Base-by-base conservation (phyloP, 345 rosid species). In the Salix caprea region DNA sequence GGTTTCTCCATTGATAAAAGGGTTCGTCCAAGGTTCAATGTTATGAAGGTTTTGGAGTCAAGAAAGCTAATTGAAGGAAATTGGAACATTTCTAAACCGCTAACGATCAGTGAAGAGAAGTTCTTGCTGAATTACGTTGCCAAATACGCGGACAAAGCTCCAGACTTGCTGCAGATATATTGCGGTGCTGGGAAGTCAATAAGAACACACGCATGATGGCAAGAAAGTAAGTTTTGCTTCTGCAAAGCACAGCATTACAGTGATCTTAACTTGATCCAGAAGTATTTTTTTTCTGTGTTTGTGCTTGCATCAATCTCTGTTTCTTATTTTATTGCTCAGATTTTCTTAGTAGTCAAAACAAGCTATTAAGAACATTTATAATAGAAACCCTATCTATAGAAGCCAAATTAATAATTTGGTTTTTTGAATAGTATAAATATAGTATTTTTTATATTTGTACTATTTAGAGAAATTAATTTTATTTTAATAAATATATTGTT, bases 11-110 rank as follows among this genome's bases (percentile, higher is more conserved):
- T 83, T 26, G 81, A 77, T 4, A 74, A 34, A 67, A 80, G 79
- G 79, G 46, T 80, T 36, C 72, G 34, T 30, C 81, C 81, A 1
- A 77, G 79, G 72, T 73, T 77, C 28, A 71, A 46, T 62, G 75
- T 80, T 46, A 16, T 80, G 48, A 69, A 69, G 58, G 18, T 15
- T 64, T 65, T 83, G 74, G 56, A 54, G 28, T 80, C 84, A 6
- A 83, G 68, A 77, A 78, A 74, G 46, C 81, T 80, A 77, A 68
- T 80, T 4, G 15, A 42, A 52, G 39, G 34, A 39, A 50, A 39
- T 18, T 42, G 37, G 6, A 42, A n/a, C 2, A 0, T 48, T 34
- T 26, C 18, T 6, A 26, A 26, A 50, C 52, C 65, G 1, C 28
- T 40, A 40, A 40, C 44, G 12, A 16, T 74, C 21, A 13, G 39